Evolutionary conservation across 805 yeast genomes (phyloP).

Genomic region (Saturnispora serradocipensis): DNA sequence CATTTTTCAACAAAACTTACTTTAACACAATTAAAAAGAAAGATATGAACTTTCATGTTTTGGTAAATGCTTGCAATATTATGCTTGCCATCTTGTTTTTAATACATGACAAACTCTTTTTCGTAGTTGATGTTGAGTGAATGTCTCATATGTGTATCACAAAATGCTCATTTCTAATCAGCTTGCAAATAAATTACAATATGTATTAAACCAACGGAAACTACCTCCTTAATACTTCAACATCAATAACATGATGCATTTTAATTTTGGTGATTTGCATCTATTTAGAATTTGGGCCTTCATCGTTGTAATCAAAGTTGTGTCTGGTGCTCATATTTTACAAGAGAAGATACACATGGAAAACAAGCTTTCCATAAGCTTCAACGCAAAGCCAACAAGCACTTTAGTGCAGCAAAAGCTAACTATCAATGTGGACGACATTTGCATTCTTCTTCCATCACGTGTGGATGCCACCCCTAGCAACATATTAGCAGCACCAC

Average conservation of each 20-base stretch:
- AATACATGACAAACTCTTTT: too few relatives aligned
- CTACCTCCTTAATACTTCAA: too few relatives aligned
- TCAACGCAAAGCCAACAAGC: not conserved
- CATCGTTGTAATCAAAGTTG: not conserved
- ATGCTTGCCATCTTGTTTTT: too few relatives aligned
- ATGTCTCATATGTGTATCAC: not conserved
- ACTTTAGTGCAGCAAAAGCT: not conserved
- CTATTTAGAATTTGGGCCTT: not conserved
- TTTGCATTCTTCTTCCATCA: not conserved
- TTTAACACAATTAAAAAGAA: too few relatives aligned
- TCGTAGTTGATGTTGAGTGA: too few relatives aligned
- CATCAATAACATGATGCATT: too few relatives aligned
- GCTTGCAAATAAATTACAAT: not conserved
- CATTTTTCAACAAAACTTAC: too few relatives aligned
- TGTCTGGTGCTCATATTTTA: not conserved
- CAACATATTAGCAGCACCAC: not conserved
- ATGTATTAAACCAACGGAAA: not conserved
- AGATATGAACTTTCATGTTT: too few relatives aligned
- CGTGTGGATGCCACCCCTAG: too few relatives aligned
- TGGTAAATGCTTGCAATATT: too few relatives aligned
- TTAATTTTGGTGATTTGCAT: not conserved
- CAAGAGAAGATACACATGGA: not conserved
- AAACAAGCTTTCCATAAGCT: not conserved
- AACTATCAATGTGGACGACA: not conserved
- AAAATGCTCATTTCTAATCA: not conserved